Evolutionary conservation across 148 eudicot genomes (phyloP).

Genomic region (Silene conica): DNA sequence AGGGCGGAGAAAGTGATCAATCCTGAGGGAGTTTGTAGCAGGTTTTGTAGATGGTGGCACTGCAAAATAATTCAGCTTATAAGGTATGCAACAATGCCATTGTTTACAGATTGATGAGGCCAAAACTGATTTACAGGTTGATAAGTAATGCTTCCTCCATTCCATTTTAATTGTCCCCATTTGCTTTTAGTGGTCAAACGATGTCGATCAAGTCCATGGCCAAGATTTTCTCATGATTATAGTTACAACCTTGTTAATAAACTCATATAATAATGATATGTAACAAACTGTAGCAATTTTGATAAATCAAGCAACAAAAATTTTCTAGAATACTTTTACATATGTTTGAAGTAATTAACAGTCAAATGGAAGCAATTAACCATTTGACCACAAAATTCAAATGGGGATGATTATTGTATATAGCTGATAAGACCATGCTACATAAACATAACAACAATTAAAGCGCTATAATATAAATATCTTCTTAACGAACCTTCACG

Average conservation of each 20-base stretch:
- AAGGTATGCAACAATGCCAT: neutral
- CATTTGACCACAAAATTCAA: neutral
- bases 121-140: neutral
- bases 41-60: constrained; percentile 70
- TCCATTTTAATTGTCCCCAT: neutral
- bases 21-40: constrained; percentile 75
- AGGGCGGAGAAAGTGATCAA: constrained; percentile 85
- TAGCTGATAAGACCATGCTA: neutral
- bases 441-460: neutral
- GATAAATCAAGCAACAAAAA: neutral
- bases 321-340: neutral
- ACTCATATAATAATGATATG: neutral
- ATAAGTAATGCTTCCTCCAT: neutral
- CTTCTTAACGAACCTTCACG: constrained; percentile 58
- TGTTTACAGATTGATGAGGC: constrained; percentile 3
- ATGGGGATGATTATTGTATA: neutral
- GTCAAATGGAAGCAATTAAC: neutral
- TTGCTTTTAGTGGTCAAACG: neutral
- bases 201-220: neutral
- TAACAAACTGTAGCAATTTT: neutral
- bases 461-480: neutral
- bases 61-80: constrained; percentile 25
- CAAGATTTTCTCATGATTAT: neutral
- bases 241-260: neutral
- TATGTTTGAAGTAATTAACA: too few relatives aligned